Conservation (phyloP, 2,329 filamentous ascomycete species). For the Pseudogymnoascus sp. region DNA sequence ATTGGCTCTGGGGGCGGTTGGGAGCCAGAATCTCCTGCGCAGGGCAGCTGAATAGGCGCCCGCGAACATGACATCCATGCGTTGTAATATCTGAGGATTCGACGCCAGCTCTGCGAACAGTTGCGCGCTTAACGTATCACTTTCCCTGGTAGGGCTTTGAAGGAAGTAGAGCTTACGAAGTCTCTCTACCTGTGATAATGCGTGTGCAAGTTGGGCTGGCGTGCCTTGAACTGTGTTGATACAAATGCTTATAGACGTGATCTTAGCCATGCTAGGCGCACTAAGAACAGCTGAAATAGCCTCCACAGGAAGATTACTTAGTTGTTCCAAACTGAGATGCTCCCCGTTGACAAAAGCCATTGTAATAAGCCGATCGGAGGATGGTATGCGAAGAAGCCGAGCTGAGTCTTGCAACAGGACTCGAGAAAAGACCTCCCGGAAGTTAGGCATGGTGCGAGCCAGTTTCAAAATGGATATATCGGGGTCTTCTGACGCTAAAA, state of each 20-base stretch:
- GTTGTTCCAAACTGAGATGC: neutral
- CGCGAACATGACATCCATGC: neutral
- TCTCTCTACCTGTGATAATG: constrained; percentile 1
- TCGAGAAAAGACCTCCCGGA: neutral
- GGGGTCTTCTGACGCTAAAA: neutral
- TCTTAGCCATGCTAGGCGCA: neutral
- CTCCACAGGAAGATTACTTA: neutral
- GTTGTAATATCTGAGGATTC: neutral
- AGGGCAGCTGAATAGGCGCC: neutral
- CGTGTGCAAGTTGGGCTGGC: constrained; percentile 13
- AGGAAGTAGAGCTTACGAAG: constrained; percentile 14
- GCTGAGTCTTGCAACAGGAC: neutral
- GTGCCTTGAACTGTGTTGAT: constrained; percentile 15
- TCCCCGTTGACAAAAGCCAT: neutral
- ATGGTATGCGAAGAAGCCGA: neutral
- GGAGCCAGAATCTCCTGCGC: neutral
- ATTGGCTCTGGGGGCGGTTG: neutral
- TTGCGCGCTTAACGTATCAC: neutral
- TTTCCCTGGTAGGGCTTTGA: constrained; percentile 10
- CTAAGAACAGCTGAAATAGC: neutral
- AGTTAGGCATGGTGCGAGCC: neutral
- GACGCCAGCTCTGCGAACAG: neutral
- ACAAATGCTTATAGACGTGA: constrained; percentile 16
- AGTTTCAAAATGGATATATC: neutral
- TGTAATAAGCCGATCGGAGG: neutral